Evolutionary conservation across 2,329 filamentous ascomycete species (phyloP).

Genomic region (Sporothrix inflata): DNA sequence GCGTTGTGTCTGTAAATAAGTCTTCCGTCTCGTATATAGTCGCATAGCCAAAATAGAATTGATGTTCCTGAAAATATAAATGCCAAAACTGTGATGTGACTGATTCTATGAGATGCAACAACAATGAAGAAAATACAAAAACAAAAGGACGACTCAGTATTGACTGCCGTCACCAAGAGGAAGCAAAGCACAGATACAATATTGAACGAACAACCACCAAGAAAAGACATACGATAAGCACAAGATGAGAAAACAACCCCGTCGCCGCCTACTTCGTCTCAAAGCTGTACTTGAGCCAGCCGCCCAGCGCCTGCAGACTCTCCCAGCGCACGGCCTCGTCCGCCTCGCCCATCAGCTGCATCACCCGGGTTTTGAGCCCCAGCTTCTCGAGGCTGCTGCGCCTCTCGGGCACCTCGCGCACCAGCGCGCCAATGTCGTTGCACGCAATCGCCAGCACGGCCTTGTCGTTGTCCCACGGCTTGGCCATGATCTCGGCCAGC

Average conservation of each 20-base stretch:
- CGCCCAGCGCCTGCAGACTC: conserved; percentile 77
- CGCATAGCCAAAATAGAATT: background rate
- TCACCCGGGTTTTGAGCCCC: conserved; percentile 82
- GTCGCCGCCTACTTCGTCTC: conserved; percentile 43
- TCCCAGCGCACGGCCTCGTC: conserved; percentile 93
- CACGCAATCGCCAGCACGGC: conserved; percentile 90
- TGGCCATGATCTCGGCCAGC: conserved; percentile 79
- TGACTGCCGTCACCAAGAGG: conserved; percentile 3
- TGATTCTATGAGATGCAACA: conserved; percentile 27
- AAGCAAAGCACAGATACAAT: background rate
- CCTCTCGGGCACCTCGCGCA: conserved; percentile 87
- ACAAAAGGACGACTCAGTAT: background rate
- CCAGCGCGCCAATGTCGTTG: conserved; percentile 86
- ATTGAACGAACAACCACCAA: background rate
- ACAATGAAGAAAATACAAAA: conserved; percentile 6
- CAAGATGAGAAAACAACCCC: background rate
- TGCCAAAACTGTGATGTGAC: conserved; percentile 10
- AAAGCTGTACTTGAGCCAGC: conserved; percentile 68
- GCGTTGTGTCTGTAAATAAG: background rate
- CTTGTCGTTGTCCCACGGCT: conserved; percentile 77
- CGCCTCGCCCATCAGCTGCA: conserved; percentile 89
- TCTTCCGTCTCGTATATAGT: background rate
- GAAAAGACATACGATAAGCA: background rate
- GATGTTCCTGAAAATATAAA: background rate
- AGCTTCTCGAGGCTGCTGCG: conserved; percentile 78